Conservation (phyloP, 2,329 filamentous ascomycete genomes). For the Ascochyta viciae-villosae region DNA sequence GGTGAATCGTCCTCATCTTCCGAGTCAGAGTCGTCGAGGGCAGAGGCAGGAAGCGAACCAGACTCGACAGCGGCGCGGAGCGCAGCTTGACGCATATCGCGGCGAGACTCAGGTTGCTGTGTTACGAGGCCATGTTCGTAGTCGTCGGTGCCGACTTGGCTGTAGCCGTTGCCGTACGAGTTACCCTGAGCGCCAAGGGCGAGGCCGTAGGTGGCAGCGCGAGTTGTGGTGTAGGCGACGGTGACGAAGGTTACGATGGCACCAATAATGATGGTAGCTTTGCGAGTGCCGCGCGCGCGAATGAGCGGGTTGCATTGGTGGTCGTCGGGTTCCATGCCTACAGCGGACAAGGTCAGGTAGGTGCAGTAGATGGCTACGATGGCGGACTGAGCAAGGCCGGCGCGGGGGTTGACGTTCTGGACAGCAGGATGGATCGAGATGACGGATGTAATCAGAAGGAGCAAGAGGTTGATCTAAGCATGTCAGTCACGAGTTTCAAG, state of each 20-base stretch:
- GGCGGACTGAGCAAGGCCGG: slow-evolving; percentile 93
- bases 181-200: slow-evolving; percentile 70
- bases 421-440: slow-evolving; percentile 89
- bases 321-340: slow-evolving; percentile 98
- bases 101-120: slow-evolving; percentile 78
- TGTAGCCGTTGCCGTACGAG: slow-evolving; percentile 61
- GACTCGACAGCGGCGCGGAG: slow-evolving; percentile 91
- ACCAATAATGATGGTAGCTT: slow-evolving; percentile 88
- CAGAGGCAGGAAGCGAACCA: slow-evolving; percentile 89
- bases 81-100: slow-evolving; percentile 92
- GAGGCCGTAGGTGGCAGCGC: slow-evolving; percentile 89
- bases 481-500: slow-evolving; percentile 4
- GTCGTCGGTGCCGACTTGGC: slow-evolving; percentile 70
- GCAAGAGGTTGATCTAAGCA: slow-evolving; percentile 75
- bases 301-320: slow-evolving; percentile 92
- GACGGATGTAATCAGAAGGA: slow-evolving; percentile 80
- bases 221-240: slow-evolving; percentile 95
- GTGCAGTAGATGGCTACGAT: slow-evolving; percentile 99
- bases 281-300: slow-evolving; percentile 83
- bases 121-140: slow-evolving; percentile 86
- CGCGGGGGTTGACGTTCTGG: slow-evolving; percentile 90
- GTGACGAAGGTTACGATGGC: slow-evolving; percentile 97
- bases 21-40: slow-evolving; percentile 75
- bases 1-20: slow-evolving; percentile 68
- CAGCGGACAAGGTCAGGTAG: slow-evolving; percentile 96